A percentile compares a stretch with the other conserved stretches of the same genome.
Evolutionary conservation across 352 stramenopile genomes (phyloP).

Genomic region (Phytopythium oedochilum): DNA sequence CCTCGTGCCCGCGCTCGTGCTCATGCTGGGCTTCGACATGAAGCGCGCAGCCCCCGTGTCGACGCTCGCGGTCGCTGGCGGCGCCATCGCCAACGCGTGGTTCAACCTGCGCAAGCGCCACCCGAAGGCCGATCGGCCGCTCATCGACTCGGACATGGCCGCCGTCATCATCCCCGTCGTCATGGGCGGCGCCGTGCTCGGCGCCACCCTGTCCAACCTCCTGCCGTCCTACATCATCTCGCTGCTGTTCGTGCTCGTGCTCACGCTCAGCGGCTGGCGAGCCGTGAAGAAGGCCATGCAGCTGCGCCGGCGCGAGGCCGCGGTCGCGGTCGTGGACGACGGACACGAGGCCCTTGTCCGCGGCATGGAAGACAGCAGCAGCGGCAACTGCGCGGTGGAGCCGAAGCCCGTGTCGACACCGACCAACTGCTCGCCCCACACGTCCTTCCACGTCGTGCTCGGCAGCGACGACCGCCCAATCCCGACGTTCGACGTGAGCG

Average conservation of each 20-base stretch:
- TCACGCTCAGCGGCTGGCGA: slow-evolving; percentile 23
- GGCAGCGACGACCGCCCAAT: slow-evolving; percentile 5
- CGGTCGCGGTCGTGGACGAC: not conserved
- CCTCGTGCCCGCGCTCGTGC: slow-evolving; percentile 48
- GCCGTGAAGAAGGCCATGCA: slow-evolving; percentile 21
- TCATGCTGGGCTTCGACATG: slow-evolving; percentile 66
- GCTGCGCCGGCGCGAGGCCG: slow-evolving; percentile 21
- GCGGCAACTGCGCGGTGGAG: not conserved
- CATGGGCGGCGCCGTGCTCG: slow-evolving; percentile 51
- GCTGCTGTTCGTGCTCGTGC: slow-evolving; percentile 45
- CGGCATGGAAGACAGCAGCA: not conserved
- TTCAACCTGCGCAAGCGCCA: slow-evolving; percentile 66
- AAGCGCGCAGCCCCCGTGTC: slow-evolving; percentile 53
- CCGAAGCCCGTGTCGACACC: not conserved
- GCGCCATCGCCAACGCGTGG: slow-evolving; percentile 50
- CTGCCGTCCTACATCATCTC: slow-evolving; percentile 60
- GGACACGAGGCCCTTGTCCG: not conserved
- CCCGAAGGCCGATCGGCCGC: slow-evolving; percentile 37
- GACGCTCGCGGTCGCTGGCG: slow-evolving; percentile 60
- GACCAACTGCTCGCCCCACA: not conserved
- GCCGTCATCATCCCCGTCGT: slow-evolving; percentile 57
- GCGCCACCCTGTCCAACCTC: slow-evolving; percentile 50
- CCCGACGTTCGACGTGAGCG: slow-evolving; percentile 1
- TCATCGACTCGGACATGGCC: slow-evolving; percentile 50
- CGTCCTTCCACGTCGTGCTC: not conserved